Base-by-base conservation (phyloP, 306 rosid genomes). In the Acacia acuminata region DNA sequence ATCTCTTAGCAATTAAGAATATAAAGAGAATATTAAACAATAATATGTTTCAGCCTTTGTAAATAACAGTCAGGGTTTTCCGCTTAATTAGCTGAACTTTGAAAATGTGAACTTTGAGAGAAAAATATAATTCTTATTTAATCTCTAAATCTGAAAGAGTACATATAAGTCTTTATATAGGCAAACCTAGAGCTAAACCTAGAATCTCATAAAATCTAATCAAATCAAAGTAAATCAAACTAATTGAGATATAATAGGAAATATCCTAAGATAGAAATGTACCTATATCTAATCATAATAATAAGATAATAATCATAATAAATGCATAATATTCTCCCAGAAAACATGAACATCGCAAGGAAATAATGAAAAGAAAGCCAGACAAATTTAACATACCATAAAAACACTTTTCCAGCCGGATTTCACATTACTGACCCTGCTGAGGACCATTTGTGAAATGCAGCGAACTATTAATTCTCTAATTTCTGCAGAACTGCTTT, bases 361-460 rank as follows among this genome's bases (percentile, higher is more conserved):
- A 58, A 55, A 55, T 36, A 5, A 47, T 55, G 61, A 38, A 24
- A 24, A 20, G 9, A 48, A 48, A 74, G 43, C 24, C 50, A 51
- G 81, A 42, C n/a, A 79, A 67, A 63, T 20, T 79, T 22, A 68
- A 69, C 94, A 74, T 94, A 96, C 99, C 99, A 89, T 86, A 77
- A 96, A 92, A 88, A 96, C 99, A 84, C 99, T 96, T 89, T 94
- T 96, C 99, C 99, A 96, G 83, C 99, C 99, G 76, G 99, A 96
- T 86, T 96, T 96, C 90, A 96, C 99, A 72, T 94, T 91, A 79
- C 83, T 88, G 89, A 96, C 99, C 61, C 99, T 97, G 82, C 97
- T 92, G 88, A 96, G 99, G 86, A 96, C 97, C 99, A 96, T 96
- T 87, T 96, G 99, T 63, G 99, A 96, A 86, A 96, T 92, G 84